Percentiles rank a stretch among this genome's conserved stretches.
Evolutionary conservation across 805 yeast genomes (phyloP).

Genomic region (Zygoascus tannicola): DNA sequence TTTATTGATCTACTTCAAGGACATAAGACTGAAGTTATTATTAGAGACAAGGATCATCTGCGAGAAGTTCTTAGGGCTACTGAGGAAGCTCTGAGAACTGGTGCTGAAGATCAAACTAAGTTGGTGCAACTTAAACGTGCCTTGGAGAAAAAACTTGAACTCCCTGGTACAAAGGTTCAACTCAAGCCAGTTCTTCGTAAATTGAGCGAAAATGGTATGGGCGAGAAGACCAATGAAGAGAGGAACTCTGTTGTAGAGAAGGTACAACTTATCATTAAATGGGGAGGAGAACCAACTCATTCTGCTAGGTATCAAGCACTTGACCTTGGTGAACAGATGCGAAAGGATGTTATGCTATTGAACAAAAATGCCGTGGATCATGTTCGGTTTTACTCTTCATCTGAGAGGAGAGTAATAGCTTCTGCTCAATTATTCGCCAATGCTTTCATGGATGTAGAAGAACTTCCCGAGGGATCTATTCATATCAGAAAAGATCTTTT

Average conservation of each 20-base stretch:
- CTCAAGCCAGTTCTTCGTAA: constrained; percentile 75
- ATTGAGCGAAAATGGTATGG: neutral
- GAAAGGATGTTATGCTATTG: constrained; percentile 81
- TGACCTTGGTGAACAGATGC: constrained; percentile 90
- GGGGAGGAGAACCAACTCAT: constrained; percentile 99
- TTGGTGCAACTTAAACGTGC: constrained; percentile 70
- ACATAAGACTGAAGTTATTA: constrained; percentile 91
- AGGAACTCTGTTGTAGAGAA: constrained; percentile 59
- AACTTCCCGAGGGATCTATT: constrained; percentile 67
- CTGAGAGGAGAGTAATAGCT: constrained; percentile 90
- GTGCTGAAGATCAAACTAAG: constrained; percentile 74
- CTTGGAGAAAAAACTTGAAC: constrained; percentile 73
- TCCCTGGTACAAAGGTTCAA: constrained; percentile 96
- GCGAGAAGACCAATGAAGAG: neutral
- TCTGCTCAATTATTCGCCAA: constrained; percentile 83
- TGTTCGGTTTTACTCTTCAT: constrained; percentile 79
- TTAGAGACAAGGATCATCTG: constrained; percentile 79
- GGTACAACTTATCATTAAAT: constrained; percentile 88
- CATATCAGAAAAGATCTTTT: constrained; percentile 80
- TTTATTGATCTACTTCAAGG: constrained; percentile 85
- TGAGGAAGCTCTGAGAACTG: constrained; percentile 54
- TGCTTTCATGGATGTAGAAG: constrained; percentile 63
- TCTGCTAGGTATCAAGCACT: constrained; percentile 90
- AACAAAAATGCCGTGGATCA: constrained; percentile 79
- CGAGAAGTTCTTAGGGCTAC: constrained; percentile 80